These are phyloP conservation scores for Xylaria nigripes DNA, from an alignment of 495 filamentous ascomycete species.

Conservation along the genomic window DNA sequence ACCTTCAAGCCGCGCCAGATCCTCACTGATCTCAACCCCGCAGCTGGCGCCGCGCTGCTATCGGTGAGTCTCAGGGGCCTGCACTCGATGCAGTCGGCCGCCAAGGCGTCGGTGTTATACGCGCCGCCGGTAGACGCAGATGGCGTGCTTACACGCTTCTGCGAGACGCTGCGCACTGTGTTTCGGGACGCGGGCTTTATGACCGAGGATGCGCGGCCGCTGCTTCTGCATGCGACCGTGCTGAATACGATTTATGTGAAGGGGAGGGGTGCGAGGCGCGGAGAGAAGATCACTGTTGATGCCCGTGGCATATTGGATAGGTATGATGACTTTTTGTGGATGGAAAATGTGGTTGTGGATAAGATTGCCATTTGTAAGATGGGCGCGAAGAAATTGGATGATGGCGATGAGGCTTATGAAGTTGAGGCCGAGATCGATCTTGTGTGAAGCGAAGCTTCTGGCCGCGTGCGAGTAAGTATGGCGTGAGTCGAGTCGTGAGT, in stretches of 20 bases:
- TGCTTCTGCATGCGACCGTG: conserved; percentile 78
- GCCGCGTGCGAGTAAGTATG: too few species aligned
- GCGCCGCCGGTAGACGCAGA: conserved; percentile 45
- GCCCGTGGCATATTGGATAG: conserved; percentile 41
- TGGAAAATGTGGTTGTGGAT: conserved; percentile 51
- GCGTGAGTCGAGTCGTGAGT: too few species aligned
- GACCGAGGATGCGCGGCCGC: conserved; percentile 49
- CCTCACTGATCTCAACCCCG: conserved; percentile 23
- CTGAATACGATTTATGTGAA: conserved; percentile 80
- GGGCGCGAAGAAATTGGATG: conserved; percentile 57
- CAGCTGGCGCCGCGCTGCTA: conserved; percentile 10
- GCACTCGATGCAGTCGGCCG: conserved; percentile 37
- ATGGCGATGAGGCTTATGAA: conserved; percentile 41
- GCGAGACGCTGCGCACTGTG: conserved; percentile 46
- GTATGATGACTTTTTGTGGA: conserved; percentile 53
- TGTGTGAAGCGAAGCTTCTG: not conserved
- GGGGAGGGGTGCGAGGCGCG: conserved; percentile 28
- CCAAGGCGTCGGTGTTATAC: conserved; percentile 37
- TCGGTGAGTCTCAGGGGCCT: conserved; percentile 41
- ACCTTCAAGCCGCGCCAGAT: conserved; percentile 46
- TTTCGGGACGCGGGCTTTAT: conserved; percentile 61
- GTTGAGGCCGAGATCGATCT: conserved; percentile 43
- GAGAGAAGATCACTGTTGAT: conserved; percentile 43
- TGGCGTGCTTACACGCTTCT: conserved; percentile 52
- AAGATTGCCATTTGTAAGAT: conserved; percentile 66